Base-by-base conservation (phyloP, 257 asterid species). In the Perilla frutescens region DNA sequence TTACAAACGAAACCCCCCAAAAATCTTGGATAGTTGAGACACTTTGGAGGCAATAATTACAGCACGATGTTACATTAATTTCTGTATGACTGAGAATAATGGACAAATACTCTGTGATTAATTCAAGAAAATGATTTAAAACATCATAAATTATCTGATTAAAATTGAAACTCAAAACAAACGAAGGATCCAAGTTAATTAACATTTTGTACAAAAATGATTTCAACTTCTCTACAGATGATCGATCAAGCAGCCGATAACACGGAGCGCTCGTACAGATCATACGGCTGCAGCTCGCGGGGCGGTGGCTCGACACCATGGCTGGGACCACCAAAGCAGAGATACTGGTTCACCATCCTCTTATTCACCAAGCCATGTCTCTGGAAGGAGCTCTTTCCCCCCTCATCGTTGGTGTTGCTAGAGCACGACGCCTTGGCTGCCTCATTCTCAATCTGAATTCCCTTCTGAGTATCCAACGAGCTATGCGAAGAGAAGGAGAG, bases 291-390 rank as follows among this genome's bases (percentile, higher is more conserved):
- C 66, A 57, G 66, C 12, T 78, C 81, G 13, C 26, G 1, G 26
- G 32, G 9, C 3, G 72, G 20, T 2, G 77, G 26, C 26, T 20
- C 26, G 26, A 20, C 26, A 20, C 29, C 15, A 77, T 70, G 81
- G 36, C 82, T 78, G 3, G 85, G 65, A 43, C 75, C 86, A 36
- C 97, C 94, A 53, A 89, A 93, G 83, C 97, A 91, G 7, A 93
- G 81, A 76, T 83, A 89, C 71, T 83, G 89, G 61, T 87, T 87
- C 86, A 85, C 74, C 66, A 79, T 62, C 82, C 72, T 84, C 83
- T 74, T 86, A 71, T 80, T 87, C 12, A 54, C 81, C 64, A 72
- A 32, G 12, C 77, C 75, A 67, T 75, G 83, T 39, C 67, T 71
- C 12, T 20, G 26, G 26, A 20, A 20, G 26, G 26, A 20, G 26